Evolutionary conservation across 1,139 yeast species (phyloP).

Genomic region (Zygosaccharomyces pseudobailii): DNA sequence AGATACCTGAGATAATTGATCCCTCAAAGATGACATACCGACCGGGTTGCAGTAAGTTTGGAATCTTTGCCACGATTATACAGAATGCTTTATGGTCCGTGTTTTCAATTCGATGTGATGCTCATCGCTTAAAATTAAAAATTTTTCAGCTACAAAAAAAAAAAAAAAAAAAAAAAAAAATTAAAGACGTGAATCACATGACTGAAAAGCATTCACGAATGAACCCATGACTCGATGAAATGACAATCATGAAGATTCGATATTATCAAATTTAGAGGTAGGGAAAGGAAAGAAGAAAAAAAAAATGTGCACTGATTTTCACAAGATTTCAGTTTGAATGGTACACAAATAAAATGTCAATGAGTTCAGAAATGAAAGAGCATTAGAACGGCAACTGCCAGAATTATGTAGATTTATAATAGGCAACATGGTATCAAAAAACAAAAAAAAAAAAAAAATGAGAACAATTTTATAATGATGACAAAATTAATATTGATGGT

Average conservation of each 20-base stretch:
- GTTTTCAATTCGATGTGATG: background rate
- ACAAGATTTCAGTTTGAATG: no score
- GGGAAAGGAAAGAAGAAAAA: no score
- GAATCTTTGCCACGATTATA: no score
- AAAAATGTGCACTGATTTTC: no score
- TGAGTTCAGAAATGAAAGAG: background rate
- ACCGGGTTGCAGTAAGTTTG: background rate
- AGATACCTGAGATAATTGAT: slow-evolving; percentile 73
- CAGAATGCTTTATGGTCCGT: background rate
- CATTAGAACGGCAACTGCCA: no score
- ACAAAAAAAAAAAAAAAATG: slow-evolving; percentile 2
- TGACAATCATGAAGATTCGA: no score
- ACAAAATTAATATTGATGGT: background rate
- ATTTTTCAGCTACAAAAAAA: background rate
- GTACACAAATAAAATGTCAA: background rate
- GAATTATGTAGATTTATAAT: background rate
- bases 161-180: no score
- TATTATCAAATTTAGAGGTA: no score
- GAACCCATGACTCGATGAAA: background rate
- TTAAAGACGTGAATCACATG: background rate
- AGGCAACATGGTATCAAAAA: background rate
- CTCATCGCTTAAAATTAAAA: slow-evolving; percentile 13
- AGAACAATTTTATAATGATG: background rate
- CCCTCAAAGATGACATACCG: slow-evolving; percentile 56
- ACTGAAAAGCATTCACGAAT: background rate